Evolutionary conservation across 164 flowering plant genomes (phyloP).

Genomic region (Annona cherimola): DNA sequence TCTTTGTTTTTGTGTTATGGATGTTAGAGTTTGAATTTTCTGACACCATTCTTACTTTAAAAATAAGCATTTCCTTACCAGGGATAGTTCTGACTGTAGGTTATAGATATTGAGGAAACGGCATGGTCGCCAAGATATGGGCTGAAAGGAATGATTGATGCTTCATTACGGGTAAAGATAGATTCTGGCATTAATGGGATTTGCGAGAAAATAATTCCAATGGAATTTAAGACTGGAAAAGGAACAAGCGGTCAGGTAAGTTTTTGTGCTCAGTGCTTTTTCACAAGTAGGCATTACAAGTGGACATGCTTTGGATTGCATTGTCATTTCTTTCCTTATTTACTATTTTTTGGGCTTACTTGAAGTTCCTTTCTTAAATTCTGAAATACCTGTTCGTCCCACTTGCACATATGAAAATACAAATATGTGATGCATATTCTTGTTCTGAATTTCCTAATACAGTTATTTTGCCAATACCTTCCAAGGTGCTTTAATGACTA

Average conservation of each 20-base stretch:
- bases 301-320: no score
- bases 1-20: not conserved
- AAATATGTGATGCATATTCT: no score
- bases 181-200: slow-evolving; percentile 29
- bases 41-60: not conserved
- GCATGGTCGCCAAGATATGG: slow-evolving; percentile 99
- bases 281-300: not conserved
- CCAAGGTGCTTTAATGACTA: no score
- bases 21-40: not conserved
- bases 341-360: no score
- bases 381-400: no score
- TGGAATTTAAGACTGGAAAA: slow-evolving; percentile 97
- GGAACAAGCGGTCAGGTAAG: slow-evolving; percentile 89
- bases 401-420: no score
- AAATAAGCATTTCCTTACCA: not conserved
- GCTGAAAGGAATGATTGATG: slow-evolving; percentile 96
- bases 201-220: slow-evolving; percentile 65
- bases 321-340: no score
- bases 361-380: no score
- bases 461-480: no score
- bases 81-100: slow-evolving; percentile 34
- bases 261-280: slow-evolving; percentile 3
- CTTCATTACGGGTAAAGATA: slow-evolving; percentile 61
- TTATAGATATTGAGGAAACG: slow-evolving; percentile 95
- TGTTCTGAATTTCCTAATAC: no score